phyloP scores from a whole-genome alignment of 768 basidiomycete species.

The Lactifluus hygrophoroides region DNA sequence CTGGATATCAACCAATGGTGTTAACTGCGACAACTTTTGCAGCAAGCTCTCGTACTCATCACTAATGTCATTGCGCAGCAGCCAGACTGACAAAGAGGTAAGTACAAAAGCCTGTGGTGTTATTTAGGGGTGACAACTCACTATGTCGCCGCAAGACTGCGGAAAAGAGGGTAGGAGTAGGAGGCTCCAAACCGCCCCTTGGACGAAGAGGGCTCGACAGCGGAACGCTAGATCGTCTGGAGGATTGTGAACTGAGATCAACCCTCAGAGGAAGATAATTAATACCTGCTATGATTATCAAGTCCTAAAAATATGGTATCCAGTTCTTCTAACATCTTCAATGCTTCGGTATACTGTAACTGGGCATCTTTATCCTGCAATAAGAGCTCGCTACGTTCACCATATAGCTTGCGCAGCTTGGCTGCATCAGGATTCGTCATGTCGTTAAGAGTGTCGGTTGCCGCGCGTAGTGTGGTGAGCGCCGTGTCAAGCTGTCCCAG shows the following conservation, averaged over 20 bases:
- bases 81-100: slow-evolving; percentile 44
- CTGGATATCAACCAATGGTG: slow-evolving; percentile 49
- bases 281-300: slow-evolving; percentile 35
- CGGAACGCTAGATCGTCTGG: slow-evolving; percentile 17
- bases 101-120: neutral
- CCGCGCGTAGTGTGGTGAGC: slow-evolving; percentile 42
- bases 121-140: slow-evolving; percentile 30
- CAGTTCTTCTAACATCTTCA: slow-evolving; percentile 52
- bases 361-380: slow-evolving; percentile 39
- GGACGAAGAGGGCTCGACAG: neutral
- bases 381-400: slow-evolving; percentile 40
- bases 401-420: slow-evolving; percentile 47
- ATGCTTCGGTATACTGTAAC: slow-evolving; percentile 47
- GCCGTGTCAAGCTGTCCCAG: slow-evolving; percentile 54
- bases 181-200: slow-evolving; percentile 35
- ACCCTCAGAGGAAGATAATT: slow-evolving; percentile 28
- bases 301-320: slow-evolving; percentile 45
- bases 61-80: slow-evolving; percentile 48
- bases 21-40: slow-evolving; percentile 47
- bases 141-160: slow-evolving; percentile 59
- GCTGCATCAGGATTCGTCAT: slow-evolving; percentile 49
- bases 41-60: slow-evolving; percentile 47
- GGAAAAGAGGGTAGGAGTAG: slow-evolving; percentile 50
- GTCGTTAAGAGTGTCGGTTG: slow-evolving; percentile 37
- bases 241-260: neutral